Percentiles rank a stretch among this genome's conserved stretches.
phyloP scores from a whole-genome alignment of 345 rosid genomes.

The Xanthoceras sorbifolium region DNA sequence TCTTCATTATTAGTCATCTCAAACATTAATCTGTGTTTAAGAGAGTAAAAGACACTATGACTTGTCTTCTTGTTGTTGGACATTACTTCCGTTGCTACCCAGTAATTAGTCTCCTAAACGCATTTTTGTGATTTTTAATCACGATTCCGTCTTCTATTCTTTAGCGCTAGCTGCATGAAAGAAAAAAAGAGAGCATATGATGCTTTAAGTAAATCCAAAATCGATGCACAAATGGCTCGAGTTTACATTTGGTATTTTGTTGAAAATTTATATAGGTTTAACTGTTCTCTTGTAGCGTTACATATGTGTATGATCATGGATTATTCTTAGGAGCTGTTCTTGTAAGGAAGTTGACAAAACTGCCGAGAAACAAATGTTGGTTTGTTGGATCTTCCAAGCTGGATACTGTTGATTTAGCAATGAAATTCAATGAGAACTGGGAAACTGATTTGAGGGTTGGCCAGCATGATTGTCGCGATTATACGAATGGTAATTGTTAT shows the following conservation, averaged over 20 bases:
- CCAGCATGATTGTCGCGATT: constrained; percentile 70
- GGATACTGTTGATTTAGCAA: constrained; percentile 51
- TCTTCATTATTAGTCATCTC: background rate
- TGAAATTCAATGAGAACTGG: constrained; percentile 55
- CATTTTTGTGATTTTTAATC: background rate
- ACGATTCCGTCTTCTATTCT: background rate
- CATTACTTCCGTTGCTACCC: background rate
- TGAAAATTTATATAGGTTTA: background rate
- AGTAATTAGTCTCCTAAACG: background rate
- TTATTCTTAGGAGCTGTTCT: constrained; percentile 48
- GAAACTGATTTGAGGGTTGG: constrained; percentile 66
- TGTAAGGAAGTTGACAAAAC: constrained; percentile 49
- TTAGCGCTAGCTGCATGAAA: no score
- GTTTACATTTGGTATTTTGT: background rate
- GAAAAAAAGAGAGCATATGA: no score
- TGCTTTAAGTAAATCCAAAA: no score
- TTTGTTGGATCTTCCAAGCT: constrained; percentile 56
- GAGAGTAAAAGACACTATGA: background rate
- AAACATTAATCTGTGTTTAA: background rate
- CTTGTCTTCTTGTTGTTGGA: background rate
- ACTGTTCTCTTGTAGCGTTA: background rate
- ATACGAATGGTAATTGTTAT: constrained; percentile 57
- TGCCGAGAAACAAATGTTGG: constrained; percentile 74
- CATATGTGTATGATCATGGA: background rate
- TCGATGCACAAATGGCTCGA: background rate